Conservation (phyloP, 305 asterid genomes). For the Euphrasia arctica region DNA sequence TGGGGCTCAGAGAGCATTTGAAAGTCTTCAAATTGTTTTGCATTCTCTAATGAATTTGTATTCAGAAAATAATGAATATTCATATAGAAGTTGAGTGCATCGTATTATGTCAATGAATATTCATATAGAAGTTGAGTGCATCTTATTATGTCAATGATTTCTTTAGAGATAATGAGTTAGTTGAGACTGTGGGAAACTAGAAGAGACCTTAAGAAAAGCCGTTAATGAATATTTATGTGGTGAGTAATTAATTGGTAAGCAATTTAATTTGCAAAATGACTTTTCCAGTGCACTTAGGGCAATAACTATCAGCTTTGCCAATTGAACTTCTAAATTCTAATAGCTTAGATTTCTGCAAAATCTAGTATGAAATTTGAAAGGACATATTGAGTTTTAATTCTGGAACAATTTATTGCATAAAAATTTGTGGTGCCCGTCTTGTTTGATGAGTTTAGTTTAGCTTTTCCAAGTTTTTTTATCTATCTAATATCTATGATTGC, state of each 20-base stretch:
- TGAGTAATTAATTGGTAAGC: conserved; percentile 1
- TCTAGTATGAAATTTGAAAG: too few species aligned
- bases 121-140: background rate
- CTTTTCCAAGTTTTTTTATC: too few species aligned
- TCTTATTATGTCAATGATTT: background rate
- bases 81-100: background rate
- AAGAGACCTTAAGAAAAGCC: background rate
- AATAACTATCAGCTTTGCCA: too few species aligned
- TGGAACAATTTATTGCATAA: too few species aligned
- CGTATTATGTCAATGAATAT: background rate
- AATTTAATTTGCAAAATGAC: background rate
- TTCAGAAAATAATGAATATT: background rate
- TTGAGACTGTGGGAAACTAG: conserved; percentile 10
- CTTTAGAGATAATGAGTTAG: background rate
- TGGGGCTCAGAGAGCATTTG: background rate
- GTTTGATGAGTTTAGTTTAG: too few species aligned
- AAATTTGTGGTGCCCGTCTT: too few species aligned
- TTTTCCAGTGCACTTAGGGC: background rate
- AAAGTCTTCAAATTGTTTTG: background rate
- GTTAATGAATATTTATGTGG: background rate
- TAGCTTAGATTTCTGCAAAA: too few species aligned
- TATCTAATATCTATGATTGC: too few species aligned
- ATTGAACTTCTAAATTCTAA: too few species aligned
- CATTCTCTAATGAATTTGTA: conserved; percentile 4
- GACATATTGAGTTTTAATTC: too few species aligned